Evolutionary conservation across 345 rosid genomes (phyloP).

Genomic region (Eucalyptus sp.): DNA sequence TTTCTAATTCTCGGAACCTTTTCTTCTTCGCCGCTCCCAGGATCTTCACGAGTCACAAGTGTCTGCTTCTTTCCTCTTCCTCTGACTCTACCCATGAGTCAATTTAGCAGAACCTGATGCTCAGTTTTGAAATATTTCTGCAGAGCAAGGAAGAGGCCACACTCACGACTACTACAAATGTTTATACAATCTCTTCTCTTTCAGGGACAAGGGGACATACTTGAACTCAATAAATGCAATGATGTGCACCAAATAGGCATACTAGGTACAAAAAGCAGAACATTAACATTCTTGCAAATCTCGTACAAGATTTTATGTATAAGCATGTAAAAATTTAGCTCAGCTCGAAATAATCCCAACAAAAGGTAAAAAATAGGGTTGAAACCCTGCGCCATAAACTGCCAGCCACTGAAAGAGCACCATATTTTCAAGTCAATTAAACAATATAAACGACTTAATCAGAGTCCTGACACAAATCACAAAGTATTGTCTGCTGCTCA

Average conservation of each 20-base stretch:
- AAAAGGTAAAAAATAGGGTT: neutral
- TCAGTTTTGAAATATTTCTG: neutral
- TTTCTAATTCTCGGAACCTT: constrained; percentile 34
- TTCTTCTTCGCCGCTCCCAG: constrained; percentile 53
- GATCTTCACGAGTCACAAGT: constrained; percentile 23
- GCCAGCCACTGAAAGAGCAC: neutral
- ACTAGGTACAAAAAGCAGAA: neutral
- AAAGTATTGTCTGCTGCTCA: neutral
- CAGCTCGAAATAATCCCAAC: neutral
- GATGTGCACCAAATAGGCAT: neutral
- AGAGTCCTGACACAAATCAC: neutral
- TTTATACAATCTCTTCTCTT: neutral
- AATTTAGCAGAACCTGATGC: neutral
- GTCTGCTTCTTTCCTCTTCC: constrained; percentile 67
- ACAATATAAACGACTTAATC: neutral
- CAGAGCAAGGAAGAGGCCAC: neutral
- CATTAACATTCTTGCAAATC: neutral
- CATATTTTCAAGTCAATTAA: neutral
- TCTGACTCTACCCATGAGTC: constrained; percentile 47
- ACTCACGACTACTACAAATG: neutral
- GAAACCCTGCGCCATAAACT: neutral
- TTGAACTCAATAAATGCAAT: neutral
- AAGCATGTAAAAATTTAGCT: neutral
- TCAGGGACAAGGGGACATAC: neutral
- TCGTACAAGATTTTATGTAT: neutral